Evolutionary conservation across 2,329 filamentous ascomycete genomes (phyloP).

Genomic region (Tricladium varicosporioides): DNA sequence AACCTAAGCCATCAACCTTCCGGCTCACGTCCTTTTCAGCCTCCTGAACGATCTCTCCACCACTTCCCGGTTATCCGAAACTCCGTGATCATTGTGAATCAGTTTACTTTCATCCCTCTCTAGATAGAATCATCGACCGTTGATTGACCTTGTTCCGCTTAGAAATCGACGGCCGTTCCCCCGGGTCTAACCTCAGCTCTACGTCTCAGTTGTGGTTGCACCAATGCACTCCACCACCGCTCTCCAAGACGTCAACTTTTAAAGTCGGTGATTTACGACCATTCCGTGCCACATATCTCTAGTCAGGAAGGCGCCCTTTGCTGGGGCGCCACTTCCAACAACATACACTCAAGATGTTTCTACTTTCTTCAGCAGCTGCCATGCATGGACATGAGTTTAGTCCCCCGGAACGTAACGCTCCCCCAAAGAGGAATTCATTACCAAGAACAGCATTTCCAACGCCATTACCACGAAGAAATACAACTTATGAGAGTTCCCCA

Average conservation of each 20-base stretch:
- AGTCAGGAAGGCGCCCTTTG: conserved; percentile 19
- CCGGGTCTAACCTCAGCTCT: conserved; percentile 16
- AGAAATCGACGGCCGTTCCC: not conserved
- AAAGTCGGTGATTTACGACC: not conserved
- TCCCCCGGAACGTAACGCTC: conserved; percentile 17
- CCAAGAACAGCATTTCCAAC: conserved; percentile 32
- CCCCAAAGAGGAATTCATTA: conserved; percentile 26
- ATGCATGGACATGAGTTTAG: conserved; percentile 32
- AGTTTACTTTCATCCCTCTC: not conserved
- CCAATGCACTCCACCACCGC: conserved; percentile 8
- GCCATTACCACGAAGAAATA: conserved; percentile 23
- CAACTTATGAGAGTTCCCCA: conserved; percentile 23
- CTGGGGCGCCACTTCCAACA: conserved; percentile 22
- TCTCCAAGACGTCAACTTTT: not conserved
- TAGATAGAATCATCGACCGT: no score
- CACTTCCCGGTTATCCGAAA: conserved; percentile 1
- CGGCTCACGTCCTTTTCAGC: not conserved
- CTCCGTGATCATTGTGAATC: not conserved
- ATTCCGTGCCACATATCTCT: conserved; percentile 3
- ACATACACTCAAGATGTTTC: conserved; percentile 28
- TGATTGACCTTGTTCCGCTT: no score
- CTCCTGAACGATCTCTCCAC: not conserved
- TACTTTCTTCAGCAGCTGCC: conserved; percentile 28
- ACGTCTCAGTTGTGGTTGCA: conserved; percentile 7
- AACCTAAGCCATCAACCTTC: not conserved